These are phyloP conservation scores for Ottelia alismoides DNA, from an alignment of 106 monocot genomes.

Conservation along the genomic window DNA sequence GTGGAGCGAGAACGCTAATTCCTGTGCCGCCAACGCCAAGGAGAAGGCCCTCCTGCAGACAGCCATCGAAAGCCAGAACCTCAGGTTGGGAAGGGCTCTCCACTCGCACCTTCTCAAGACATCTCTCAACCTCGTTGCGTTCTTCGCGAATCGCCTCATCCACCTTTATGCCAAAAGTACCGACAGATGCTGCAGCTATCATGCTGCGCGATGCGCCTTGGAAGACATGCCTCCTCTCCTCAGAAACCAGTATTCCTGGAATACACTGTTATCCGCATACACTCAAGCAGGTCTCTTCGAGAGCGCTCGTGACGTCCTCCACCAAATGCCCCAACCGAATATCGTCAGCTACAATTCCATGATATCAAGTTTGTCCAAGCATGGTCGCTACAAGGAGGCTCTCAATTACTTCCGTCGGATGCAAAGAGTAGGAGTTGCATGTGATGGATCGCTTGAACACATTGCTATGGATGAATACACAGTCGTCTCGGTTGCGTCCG, in stretches of 20 bases:
- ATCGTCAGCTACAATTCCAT: slow-evolving; percentile 41
- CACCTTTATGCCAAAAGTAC: slow-evolving; percentile 45
- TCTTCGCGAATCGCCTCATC: slow-evolving; percentile 55
- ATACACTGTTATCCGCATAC: slow-evolving; percentile 33
- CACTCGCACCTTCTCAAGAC: slow-evolving; percentile 43
- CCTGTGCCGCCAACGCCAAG: too few relatives aligned
- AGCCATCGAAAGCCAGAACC: too few relatives aligned
- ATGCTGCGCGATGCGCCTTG: slow-evolving; percentile 14
- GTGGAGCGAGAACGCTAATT: too few relatives aligned
- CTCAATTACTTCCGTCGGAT: slow-evolving; percentile 22
- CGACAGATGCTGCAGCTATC: slow-evolving; percentile 6
- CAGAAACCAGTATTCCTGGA: slow-evolving; percentile 43
- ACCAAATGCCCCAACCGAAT: slow-evolving; percentile 36
- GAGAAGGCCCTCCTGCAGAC: too few relatives aligned
- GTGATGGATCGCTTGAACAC: too few relatives aligned
- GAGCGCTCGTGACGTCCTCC: slow-evolving; percentile 17
- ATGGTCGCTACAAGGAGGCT: slow-evolving; percentile 13
- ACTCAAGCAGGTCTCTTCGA: slow-evolving; percentile 3
- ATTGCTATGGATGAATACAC: slow-evolving; percentile 41
- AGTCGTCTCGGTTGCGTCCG: slow-evolving; percentile 25
- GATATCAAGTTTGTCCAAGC: slow-evolving; percentile 24
- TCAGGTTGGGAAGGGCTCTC: slow-evolving; percentile 18
- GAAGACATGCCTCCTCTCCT: slow-evolving; percentile 17
- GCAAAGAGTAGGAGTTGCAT: too few relatives aligned
- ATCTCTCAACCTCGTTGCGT: slow-evolving; percentile 31